Evolutionary conservation across 108 stramenopile genomes (phyloP).

Genomic region (Fistulifera pelliculosa): DNA sequence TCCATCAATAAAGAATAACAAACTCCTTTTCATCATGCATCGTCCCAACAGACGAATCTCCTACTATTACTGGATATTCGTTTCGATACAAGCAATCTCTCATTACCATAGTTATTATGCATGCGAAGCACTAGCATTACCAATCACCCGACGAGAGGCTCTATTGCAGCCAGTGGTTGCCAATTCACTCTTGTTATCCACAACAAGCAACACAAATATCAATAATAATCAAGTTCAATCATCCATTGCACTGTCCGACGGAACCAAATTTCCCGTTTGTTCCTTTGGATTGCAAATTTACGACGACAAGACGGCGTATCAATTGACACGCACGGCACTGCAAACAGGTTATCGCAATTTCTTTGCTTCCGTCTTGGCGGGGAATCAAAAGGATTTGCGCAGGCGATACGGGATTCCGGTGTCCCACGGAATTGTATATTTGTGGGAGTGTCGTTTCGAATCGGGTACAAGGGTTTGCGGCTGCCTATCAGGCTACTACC

Average conservation of each 20-base stretch:
- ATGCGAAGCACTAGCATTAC: too few relatives aligned
- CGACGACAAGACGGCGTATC: constrained; percentile 62
- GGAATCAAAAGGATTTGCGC: constrained; percentile 71
- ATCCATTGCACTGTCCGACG: constrained; percentile 26
- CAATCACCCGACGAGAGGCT: too few relatives aligned
- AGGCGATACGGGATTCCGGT: constrained; percentile 51
- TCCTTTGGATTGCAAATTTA: constrained; percentile 71
- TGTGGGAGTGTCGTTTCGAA: constrained; percentile 72
- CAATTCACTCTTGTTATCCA: not conserved
- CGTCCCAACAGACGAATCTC: too few relatives aligned
- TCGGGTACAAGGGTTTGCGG: constrained; percentile 44
- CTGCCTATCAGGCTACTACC: constrained; percentile 45
- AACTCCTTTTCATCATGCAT: too few relatives aligned
- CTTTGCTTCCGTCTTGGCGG: constrained; percentile 64
- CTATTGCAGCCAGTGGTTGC: too few relatives aligned
- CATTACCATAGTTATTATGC: too few relatives aligned
- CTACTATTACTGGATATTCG: too few relatives aligned
- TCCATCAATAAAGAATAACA: too few relatives aligned
- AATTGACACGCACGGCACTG: constrained; percentile 54
- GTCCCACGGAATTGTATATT: constrained; percentile 64
- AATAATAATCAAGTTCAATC: constrained; percentile 7
- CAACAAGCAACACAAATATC: constrained; percentile 4
- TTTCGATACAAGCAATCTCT: too few relatives aligned
- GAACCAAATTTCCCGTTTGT: constrained; percentile 44
- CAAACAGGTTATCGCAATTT: constrained; percentile 68